A percentile compares a stretch with the other conserved stretches of the same genome.
These are phyloP conservation scores for Russula ochroleuca DNA, from an alignment of 768 basidiomycete genomes.

Conservation along the genomic window DNA sequence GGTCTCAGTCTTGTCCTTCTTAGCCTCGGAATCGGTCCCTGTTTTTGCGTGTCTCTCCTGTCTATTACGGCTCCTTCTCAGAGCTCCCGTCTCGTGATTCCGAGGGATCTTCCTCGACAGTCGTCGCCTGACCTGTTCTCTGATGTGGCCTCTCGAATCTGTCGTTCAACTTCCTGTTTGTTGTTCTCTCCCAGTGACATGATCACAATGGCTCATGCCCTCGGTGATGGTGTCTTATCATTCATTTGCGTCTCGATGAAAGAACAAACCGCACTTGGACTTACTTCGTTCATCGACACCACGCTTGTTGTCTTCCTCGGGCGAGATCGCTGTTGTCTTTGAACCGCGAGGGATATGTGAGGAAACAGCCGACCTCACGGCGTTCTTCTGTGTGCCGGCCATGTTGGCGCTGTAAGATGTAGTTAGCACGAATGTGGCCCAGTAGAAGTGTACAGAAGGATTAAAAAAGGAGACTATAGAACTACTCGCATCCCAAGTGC, in stretches of 20 bases:
- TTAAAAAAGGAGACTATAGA: too few relatives aligned
- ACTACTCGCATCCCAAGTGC: too few relatives aligned
- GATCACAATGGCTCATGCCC: background rate
- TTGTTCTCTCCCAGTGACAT: background rate
- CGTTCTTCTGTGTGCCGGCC: too few relatives aligned
- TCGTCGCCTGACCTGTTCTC: background rate
- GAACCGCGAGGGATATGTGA: background rate
- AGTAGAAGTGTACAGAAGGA: too few relatives aligned
- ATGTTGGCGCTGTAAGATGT: too few relatives aligned
- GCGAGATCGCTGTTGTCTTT: background rate
- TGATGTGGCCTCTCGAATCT: background rate
- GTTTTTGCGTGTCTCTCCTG: background rate
- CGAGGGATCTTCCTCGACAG: background rate
- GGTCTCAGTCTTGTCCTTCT: slow-evolving; percentile 1
- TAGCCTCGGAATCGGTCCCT: background rate
- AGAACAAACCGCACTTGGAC: background rate
- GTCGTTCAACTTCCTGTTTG: slow-evolving; percentile 2
- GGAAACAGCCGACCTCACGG: too few relatives aligned
- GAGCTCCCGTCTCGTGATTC: background rate
- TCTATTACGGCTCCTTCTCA: background rate
- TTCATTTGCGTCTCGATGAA: background rate
- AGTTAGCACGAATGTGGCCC: too few relatives aligned
- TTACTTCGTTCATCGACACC: slow-evolving; percentile 1
- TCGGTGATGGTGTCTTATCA: background rate
- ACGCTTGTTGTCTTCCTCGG: background rate